phyloP scores from a whole-genome alignment of 148 eudicot species.

The Talinum fruticosum region DNA sequence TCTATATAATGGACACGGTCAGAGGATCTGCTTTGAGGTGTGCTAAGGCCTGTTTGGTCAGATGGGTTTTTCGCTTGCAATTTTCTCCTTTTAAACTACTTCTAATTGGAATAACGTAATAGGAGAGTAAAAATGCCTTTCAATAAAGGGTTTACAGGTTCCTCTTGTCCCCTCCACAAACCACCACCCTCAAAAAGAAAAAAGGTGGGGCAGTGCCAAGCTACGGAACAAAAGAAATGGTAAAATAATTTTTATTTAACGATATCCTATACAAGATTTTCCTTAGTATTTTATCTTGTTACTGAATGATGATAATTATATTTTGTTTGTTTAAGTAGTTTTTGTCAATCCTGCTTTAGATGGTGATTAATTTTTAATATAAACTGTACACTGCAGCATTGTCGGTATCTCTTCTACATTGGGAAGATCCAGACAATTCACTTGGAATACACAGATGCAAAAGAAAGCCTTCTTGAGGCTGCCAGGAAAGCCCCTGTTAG shows the following conservation, averaged over 20 bases:
- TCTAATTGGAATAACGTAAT: neutral
- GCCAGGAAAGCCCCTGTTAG: constrained; percentile 87
- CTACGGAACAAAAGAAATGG: too few species aligned
- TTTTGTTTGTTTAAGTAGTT: neutral
- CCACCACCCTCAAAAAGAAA: neutral
- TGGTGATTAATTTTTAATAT: neutral
- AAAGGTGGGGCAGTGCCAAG: too few species aligned
- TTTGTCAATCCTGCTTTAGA: neutral
- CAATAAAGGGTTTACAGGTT: neutral
- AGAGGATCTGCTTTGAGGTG: neutral
- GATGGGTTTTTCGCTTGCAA: neutral
- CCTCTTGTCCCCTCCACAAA: neutral
- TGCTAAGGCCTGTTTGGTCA: neutral
- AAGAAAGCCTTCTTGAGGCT: constrained; percentile 91
- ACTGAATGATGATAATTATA: too few species aligned
- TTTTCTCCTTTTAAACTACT: neutral
- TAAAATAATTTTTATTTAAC: too few species aligned
- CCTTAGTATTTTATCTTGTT: too few species aligned
- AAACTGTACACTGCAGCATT: constrained; percentile 49
- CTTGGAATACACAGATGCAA: constrained; percentile 95
- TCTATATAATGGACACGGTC: neutral
- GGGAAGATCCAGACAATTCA: constrained; percentile 97
- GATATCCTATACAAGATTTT: too few species aligned
- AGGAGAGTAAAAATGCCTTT: neutral
- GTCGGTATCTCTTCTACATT: constrained; percentile 85